phyloP scores from a whole-genome alignment of 225 moss, liverwort and hornwort genomes.

The Sphagnum contortum region DNA sequence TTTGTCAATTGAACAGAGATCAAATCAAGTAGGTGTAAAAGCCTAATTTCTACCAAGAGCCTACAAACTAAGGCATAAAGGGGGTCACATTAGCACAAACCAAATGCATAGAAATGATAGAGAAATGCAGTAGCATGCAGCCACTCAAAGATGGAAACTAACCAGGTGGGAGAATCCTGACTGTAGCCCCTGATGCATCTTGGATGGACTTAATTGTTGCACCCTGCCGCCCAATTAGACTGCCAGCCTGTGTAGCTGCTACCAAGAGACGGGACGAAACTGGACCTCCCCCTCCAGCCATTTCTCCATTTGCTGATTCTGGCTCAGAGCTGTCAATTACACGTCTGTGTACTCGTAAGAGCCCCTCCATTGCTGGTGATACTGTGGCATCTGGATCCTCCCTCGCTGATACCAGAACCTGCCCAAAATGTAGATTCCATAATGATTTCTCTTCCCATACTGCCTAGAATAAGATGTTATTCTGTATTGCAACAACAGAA shows the following conservation, averaged over 20 bases:
- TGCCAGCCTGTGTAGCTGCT: constrained; percentile 98
- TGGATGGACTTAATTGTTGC: constrained; percentile 98
- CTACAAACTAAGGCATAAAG: too few relatives aligned
- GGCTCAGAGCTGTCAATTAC: constrained; percentile 93
- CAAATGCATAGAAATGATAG: too few relatives aligned
- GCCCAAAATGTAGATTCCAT: background rate
- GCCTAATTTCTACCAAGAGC: too few relatives aligned
- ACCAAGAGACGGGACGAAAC: constrained; percentile 91
- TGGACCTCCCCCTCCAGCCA: constrained; percentile 72
- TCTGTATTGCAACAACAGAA: too few relatives aligned
- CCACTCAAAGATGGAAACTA: constrained; percentile 5
- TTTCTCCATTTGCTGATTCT: constrained; percentile 67
- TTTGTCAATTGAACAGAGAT: too few relatives aligned
- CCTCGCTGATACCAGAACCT: constrained; percentile 97
- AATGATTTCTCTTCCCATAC: too few relatives aligned
- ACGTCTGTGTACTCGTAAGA: constrained; percentile 90
- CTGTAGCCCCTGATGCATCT: constrained; percentile 88
- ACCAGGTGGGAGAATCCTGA: constrained; percentile 96
- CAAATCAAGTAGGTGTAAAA: too few relatives aligned
- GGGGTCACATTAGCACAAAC: too few relatives aligned
- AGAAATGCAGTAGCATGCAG: too few relatives aligned
- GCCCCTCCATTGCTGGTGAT: constrained; percentile 98
- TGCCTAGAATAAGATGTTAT: too few relatives aligned
- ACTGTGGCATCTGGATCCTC: constrained; percentile 85
- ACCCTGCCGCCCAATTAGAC: constrained; percentile 95